Percentiles rank a stretch among this genome's conserved stretches.
Evolutionary conservation across 73 alveolate genomes (phyloP).

Genomic region (Effrenium voratum): DNA sequence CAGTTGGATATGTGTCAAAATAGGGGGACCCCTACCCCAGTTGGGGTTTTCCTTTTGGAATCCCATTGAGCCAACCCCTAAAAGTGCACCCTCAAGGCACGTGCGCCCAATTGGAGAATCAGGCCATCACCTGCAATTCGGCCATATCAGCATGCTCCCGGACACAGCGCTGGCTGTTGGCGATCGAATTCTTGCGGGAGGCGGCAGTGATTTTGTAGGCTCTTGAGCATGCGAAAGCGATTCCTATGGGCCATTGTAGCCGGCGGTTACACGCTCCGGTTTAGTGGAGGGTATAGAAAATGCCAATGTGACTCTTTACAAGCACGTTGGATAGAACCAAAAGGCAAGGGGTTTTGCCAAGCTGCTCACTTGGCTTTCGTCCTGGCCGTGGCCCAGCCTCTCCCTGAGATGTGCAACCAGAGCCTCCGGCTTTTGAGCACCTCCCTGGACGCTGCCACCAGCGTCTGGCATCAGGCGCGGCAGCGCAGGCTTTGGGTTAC

Average conservation of each 20-base stretch:
- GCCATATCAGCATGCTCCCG: slow-evolving; percentile 35
- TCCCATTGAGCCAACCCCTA: no score
- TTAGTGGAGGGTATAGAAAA: not conserved
- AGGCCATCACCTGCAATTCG: slow-evolving; percentile 54
- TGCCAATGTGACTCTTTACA: not conserved
- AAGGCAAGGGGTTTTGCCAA: not conserved
- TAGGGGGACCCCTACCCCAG: not conserved
- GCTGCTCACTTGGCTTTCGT: not conserved
- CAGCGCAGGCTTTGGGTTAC: not conserved
- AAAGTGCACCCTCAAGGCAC: not conserved
- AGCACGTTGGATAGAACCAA: not conserved
- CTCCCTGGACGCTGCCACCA: slow-evolving; percentile 11
- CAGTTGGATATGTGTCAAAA: not conserved
- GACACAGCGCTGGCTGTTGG: slow-evolving; percentile 14
- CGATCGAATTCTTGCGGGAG: slow-evolving; percentile 21
- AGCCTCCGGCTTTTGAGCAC: not conserved
- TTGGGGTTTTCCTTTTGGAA: not conserved
- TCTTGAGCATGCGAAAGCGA: not conserved
- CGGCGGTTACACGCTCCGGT: not conserved
- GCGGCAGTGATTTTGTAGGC: not conserved
- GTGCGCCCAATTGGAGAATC: not conserved
- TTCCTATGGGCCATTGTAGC: not conserved
- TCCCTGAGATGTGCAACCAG: slow-evolving; percentile 7
- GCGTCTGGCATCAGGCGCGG: no score
- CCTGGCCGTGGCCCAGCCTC: not conserved